phyloP scores from a whole-genome alignment of 176 grass and related monocot species.

The Typha latifolia region DNA sequence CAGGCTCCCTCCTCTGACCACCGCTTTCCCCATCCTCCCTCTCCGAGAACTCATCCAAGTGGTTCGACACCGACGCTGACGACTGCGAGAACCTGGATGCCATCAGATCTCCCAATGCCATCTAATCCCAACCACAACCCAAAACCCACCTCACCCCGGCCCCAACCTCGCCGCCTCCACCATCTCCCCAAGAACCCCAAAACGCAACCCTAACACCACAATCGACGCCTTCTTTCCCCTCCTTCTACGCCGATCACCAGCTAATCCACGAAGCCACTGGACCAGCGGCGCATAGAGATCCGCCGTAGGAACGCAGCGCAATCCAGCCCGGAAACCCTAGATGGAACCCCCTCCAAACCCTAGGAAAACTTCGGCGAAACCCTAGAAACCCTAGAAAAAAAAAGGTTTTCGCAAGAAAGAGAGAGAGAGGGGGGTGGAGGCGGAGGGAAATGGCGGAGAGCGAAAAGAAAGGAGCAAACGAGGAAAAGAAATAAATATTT shows the following conservation, averaged over 20 bases:
- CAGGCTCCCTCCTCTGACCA: not conserved
- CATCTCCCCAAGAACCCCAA: slow-evolving; percentile 3
- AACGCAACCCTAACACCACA: slow-evolving; percentile 1
- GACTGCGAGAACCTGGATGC: slow-evolving; percentile 63
- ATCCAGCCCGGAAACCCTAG: slow-evolving; percentile 10
- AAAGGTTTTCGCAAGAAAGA: slow-evolving; percentile 14
- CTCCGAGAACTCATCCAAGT: slow-evolving; percentile 25
- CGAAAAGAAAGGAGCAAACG: not conserved
- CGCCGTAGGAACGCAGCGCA: slow-evolving; percentile 11
- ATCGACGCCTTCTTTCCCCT: slow-evolving; percentile 4
- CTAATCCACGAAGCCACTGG: slow-evolving; percentile 26
- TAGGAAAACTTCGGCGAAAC: not conserved
- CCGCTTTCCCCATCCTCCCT: slow-evolving; percentile 3
- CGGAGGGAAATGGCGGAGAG: slow-evolving; percentile 3
- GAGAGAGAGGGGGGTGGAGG: slow-evolving; percentile 8
- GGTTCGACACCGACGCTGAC: slow-evolving; percentile 24
- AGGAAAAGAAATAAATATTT: not conserved
- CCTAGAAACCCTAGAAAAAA: slow-evolving; percentile 17
- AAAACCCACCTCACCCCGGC: not conserved
- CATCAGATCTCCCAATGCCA: slow-evolving; percentile 99
- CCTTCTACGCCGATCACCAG: slow-evolving; percentile 14
- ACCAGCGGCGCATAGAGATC: slow-evolving; percentile 35
- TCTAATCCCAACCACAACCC: slow-evolving; percentile 29
- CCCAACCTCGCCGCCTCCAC: not conserved
- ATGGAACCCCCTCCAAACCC: not conserved